A percentile compares a stretch with the other conserved stretches of the same genome.
Evolutionary conservation across 2,329 filamentous ascomycete species (phyloP).

Genomic region (Epichloe uncinata): DNA sequence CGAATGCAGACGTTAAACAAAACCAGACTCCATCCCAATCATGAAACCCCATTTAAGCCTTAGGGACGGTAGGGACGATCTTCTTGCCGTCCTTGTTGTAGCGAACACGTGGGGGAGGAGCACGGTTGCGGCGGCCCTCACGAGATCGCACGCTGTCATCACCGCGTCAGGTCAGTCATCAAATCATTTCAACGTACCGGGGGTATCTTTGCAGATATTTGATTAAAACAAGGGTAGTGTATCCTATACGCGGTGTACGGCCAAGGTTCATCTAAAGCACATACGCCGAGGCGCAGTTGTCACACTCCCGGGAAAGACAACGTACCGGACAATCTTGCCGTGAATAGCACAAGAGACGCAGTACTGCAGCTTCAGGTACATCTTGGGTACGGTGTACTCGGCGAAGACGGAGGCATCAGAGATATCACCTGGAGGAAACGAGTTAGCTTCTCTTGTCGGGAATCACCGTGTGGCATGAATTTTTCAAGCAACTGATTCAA

Average conservation of each 20-base stretch:
- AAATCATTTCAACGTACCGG: conserved; percentile 16
- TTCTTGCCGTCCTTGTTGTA: conserved; percentile 99
- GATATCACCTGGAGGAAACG: conserved; percentile 75
- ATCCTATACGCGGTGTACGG: conserved; percentile 26
- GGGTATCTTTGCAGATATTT: too few species aligned
- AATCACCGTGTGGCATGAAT: background rate
- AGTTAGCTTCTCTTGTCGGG: background rate
- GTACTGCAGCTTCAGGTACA: conserved; percentile 99
- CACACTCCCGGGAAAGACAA: conserved; percentile 43
- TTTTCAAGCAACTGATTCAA: conserved; percentile 3
- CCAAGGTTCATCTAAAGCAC: conserved; percentile 49
- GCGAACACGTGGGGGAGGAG: conserved; percentile 93
- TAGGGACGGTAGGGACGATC: conserved; percentile 61
- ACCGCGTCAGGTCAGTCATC: conserved; percentile 8
- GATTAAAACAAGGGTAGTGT: conserved; percentile 14
- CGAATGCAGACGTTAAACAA: conserved; percentile 24
- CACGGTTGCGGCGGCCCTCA: conserved; percentile 96
- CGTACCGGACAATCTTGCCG: conserved; percentile 99
- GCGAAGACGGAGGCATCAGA: conserved; percentile 98
- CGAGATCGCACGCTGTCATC: conserved; percentile 81
- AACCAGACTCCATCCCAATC: conserved; percentile 25
- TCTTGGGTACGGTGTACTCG: conserved; percentile 99
- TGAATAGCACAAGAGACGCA: conserved; percentile 99
- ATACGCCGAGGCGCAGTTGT: conserved; percentile 41
- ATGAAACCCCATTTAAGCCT: conserved; percentile 23